Base-by-base conservation (phyloP, 116 monocot genomes). In the Papilionanthe hybrid region DNA sequence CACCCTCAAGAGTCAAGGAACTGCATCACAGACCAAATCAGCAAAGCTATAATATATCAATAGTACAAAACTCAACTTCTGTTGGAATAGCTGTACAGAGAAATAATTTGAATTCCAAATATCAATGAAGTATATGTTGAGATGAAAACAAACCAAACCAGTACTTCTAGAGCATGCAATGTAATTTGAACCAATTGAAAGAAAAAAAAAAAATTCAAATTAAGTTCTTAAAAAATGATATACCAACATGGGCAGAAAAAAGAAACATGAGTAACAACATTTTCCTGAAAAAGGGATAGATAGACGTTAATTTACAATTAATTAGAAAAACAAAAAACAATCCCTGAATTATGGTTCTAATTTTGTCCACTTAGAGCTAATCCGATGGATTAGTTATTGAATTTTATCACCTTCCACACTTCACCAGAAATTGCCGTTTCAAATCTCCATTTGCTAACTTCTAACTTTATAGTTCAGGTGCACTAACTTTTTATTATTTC, bases 1-100 rank as follows among this genome's bases (percentile, higher is more conserved):
- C 96, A 83, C 92, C 93, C 84, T 92, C 96, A 58, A 96, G 87
- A 72, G 96, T 96, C 83, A 96, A 88, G 19, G 93, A 87, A 84
- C 96, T 96, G 81, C 83, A 90, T 82, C 15, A 86, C 76, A 42
- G 73, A 84, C 5, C 25, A 78, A 65, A 42, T 75, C 20, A 44
- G 43, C 22, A 44, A n/a, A 73, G 30, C 5, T n/a, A 20, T 20
- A 73, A 44, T 20, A 43, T n/a, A 73, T 44, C 72, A 73, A 71
- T 18, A 43, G 20, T 11, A 11, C 28, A 73, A n/a, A 75, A 49
- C 13, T 75, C 49, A 49, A 50, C 75, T 13, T 73, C 43, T n/a
- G 20, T 29, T 44, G 44, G 29, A 19, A 43, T 43, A 17, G 44
- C 5, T 44, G 19, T 9, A 73, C 20, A 71, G 22, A 43, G 22